phyloP scores from a whole-genome alignment of 176 grass and related monocot species.

The Oryza glaberrima region DNA sequence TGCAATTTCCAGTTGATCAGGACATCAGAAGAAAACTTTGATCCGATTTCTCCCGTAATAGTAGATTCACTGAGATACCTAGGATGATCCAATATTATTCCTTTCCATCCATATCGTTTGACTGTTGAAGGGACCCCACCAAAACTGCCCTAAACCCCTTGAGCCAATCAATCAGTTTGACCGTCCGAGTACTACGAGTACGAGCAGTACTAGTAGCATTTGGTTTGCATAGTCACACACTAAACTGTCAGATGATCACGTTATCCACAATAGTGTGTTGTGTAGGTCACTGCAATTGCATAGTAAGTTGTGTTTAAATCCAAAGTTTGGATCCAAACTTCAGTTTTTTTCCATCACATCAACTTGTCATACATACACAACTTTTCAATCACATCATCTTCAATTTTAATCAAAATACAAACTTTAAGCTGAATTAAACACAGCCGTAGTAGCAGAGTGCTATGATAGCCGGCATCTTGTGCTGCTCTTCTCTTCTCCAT shows the following conservation, averaged over 20 bases:
- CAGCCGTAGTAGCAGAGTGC: neutral
- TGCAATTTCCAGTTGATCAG: neutral
- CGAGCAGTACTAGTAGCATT: neutral
- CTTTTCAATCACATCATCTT: no score
- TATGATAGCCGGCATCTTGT: neutral
- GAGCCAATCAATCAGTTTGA: neutral
- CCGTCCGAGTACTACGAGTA: no score
- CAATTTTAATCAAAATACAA: no score
- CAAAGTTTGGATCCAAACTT: no score
- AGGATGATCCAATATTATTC: neutral
- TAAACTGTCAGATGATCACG: constrained; percentile 3
- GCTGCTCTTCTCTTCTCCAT: neutral
- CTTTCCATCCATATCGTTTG: neutral
- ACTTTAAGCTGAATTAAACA: no score
- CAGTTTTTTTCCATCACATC: no score
- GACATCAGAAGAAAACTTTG: neutral
- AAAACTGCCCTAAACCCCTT: neutral
- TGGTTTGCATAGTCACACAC: neutral
- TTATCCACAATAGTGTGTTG: constrained; percentile 27
- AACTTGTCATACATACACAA: no score
- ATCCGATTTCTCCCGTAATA: neutral
- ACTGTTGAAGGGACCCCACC: neutral
- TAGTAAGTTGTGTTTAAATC: no score
- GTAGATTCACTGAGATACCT: neutral
- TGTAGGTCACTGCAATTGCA: neutral